These are phyloP conservation scores for Aspergillus cavernicola DNA, from an alignment of 495 filamentous ascomycete genomes.

Conservation along the genomic window DNA sequence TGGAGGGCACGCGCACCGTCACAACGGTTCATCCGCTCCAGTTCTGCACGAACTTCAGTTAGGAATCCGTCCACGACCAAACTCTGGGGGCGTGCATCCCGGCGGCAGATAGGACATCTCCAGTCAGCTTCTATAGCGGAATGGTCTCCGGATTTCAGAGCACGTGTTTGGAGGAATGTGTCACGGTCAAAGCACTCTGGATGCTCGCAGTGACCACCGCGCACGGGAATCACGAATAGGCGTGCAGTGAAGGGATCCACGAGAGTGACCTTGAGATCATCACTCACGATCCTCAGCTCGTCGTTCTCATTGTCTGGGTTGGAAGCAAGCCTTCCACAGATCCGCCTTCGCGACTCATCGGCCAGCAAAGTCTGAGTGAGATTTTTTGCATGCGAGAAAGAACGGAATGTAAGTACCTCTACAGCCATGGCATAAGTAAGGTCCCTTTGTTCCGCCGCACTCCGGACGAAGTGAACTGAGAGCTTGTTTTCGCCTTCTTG, in stretches of 20 bases:
- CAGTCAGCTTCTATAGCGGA: conserved; percentile 64
- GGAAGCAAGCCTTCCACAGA: conserved; percentile 37
- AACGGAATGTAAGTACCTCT: conserved; percentile 55
- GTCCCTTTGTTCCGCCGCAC: conserved; percentile 29
- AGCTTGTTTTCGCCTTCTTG: conserved; percentile 55
- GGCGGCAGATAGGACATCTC: conserved; percentile 75
- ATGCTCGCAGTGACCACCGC: conserved; percentile 61
- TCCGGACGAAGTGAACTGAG: conserved; percentile 47
- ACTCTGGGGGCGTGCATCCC: conserved; percentile 66
- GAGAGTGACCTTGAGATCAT: conserved; percentile 65
- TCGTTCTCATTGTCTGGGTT: conserved; percentile 51
- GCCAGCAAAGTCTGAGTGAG: conserved; percentile 30
- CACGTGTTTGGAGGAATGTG: conserved; percentile 67
- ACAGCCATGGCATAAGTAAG: conserved; percentile 54
- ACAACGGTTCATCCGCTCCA: conserved; percentile 37
- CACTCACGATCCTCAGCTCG: conserved; percentile 57
- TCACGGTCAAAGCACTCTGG: conserved; percentile 86
- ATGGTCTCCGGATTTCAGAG: conserved; percentile 43
- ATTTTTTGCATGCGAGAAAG: conserved; percentile 46
- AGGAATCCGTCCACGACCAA: conserved; percentile 71
- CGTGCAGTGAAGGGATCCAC: conserved; percentile 69
- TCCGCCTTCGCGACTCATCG: conserved; percentile 29
- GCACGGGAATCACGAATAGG: conserved; percentile 68
- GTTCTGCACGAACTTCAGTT: conserved; percentile 46
- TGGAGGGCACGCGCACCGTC: conserved; percentile 53